Evolutionary conservation across 1,139 yeast species (phyloP), one percentile per base, ranked within the genome.

Genomic region (Sugiyamaella castrensis): DNA sequence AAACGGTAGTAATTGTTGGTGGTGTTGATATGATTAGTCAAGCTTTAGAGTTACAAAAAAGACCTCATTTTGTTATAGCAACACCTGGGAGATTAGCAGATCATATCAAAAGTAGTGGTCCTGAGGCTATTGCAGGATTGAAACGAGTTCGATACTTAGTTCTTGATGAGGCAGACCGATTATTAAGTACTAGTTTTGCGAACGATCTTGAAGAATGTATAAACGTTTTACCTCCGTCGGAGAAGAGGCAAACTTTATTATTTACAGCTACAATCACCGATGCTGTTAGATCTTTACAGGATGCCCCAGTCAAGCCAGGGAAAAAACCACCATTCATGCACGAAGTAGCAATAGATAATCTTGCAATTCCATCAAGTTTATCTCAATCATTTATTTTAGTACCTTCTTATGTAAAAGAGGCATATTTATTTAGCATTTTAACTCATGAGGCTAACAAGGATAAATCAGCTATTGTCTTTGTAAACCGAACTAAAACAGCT

Each of bases 81-180:
- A 92, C 99, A 0, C 99, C 99, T 0, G 99, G 99, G 8, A 75
- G 99, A 64, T 72, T 92, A 54, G 98, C 98, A 0, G 96, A 88
- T 64, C 98, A 92, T 68, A 83, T 92, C 29, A 69, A 85, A 54
- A 81, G 84, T 61, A 86, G 94, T 64, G 97, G 97, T 12, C 95
- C 87, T 50, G 98, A 92, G 55, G 85, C 96, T 2, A 73, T 87
- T 0, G 74, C 80, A 38, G 97, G 97, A 0, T 72, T 92, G 50
- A 77, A 83, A 57, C 74, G 95, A 59, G 83, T 86, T 24, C 82
- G 82, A 63, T 92, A 75, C 63, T 72, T 92, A 54, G 98, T 92
- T 1, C 73, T 92, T 9, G 99, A 92, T 74, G 99, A 92, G 71
- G 99, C 98, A 1, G 99, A 92, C 74, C 76, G 97, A 55, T 70